phyloP scores from a whole-genome alignment of 2,329 filamentous ascomycete species.

The Alternaria brassicicola region DNA sequence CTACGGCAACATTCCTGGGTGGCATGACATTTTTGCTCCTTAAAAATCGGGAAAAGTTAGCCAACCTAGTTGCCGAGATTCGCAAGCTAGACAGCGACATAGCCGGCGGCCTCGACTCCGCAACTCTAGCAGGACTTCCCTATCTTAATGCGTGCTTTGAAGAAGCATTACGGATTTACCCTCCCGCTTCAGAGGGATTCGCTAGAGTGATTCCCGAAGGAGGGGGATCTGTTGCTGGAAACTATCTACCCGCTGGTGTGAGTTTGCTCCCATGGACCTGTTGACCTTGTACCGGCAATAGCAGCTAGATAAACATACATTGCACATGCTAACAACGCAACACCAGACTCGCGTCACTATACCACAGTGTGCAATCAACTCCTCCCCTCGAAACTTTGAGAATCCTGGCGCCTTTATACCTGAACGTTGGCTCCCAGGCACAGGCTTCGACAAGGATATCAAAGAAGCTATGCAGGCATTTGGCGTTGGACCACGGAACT shows the following conservation, averaged over 20 bases:
- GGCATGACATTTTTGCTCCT: conserved; percentile 37
- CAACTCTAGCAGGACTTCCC: conserved; percentile 30
- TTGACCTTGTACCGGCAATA: background rate
- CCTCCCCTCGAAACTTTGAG: background rate
- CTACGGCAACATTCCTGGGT: conserved; percentile 33
- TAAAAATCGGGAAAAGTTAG: conserved; percentile 22
- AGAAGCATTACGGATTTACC: conserved; percentile 48
- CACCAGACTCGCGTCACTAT: background rate
- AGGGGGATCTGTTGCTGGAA: conserved; percentile 37
- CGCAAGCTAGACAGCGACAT: conserved; percentile 16
- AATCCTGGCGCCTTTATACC: conserved; percentile 31
- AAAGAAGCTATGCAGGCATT: conserved; percentile 35
- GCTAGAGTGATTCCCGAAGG: conserved; percentile 34
- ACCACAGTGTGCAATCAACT: background rate
- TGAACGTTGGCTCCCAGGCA: conserved; percentile 41
- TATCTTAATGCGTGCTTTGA: conserved; percentile 54
- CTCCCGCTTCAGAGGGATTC: conserved; percentile 41
- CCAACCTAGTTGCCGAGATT: conserved; percentile 28
- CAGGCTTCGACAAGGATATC: conserved; percentile 30
- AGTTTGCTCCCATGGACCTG: background rate
- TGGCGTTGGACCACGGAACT: conserved; percentile 35
- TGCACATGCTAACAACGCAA: background rate
- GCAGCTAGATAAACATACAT: conserved; percentile 11
- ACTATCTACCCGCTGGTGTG: conserved; percentile 41
- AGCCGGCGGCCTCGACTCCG: background rate